Evolutionary conservation across 306 rosid genomes (phyloP).

Genomic region (Amphicarpaea edgeworthii): DNA sequence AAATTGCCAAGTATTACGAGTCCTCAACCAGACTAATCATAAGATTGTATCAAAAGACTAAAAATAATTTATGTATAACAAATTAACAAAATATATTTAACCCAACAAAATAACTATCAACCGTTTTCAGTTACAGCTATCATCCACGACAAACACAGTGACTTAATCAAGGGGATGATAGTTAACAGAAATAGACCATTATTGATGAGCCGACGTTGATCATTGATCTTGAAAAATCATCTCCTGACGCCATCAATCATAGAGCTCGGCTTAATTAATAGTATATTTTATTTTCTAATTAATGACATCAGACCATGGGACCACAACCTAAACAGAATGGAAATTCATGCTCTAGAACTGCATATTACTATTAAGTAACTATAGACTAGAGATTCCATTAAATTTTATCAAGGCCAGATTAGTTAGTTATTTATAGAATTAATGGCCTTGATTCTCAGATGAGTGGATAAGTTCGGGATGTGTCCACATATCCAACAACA

Average conservation of each 20-base stretch:
- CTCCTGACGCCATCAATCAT: constrained; percentile 56
- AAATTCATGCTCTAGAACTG: constrained; percentile 46
- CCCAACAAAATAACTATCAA: too few species aligned
- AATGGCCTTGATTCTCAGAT: neutral
- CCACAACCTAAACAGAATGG: constrained; percentile 37
- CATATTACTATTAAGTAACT: too few species aligned
- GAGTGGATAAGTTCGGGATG: too few species aligned
- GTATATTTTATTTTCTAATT: constrained; percentile 40
- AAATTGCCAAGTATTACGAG: too few species aligned
- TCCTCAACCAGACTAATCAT: too few species aligned
- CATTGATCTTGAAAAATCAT: constrained; percentile 47
- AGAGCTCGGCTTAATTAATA: constrained; percentile 44
- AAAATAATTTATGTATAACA: too few species aligned
- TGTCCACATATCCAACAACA: too few species aligned
- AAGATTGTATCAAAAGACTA: too few species aligned
- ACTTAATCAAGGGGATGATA: constrained; percentile 39
- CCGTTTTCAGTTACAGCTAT: neutral
- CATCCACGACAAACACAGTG: neutral
- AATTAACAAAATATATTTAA: too few species aligned
- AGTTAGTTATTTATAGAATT: neutral
- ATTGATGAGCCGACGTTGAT: too few species aligned
- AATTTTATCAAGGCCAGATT: neutral
- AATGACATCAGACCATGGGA: constrained; percentile 32
- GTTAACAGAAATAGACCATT: neutral
- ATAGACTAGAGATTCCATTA: constrained; percentile 43